Percentiles rank a stretch among this genome's conserved stretches.
These are phyloP conservation scores for Delonix regia DNA, from an alignment of 306 rosid genomes.

Conservation along the genomic window DNA sequence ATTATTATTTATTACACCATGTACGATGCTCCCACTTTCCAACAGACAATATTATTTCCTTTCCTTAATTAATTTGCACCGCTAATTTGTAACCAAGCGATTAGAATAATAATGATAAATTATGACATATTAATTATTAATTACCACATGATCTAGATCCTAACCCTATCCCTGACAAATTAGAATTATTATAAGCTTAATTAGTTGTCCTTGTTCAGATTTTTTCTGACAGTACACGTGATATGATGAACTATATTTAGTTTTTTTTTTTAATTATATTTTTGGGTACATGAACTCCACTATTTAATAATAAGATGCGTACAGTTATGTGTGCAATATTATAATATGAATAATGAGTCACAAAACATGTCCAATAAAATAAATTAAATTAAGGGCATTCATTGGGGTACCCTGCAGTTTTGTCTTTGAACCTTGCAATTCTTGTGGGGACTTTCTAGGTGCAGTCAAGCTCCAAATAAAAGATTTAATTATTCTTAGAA, in stretches of 20 bases:
- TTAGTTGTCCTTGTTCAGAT: constrained; percentile 11
- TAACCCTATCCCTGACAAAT: neutral
- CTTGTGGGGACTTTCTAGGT: neutral
- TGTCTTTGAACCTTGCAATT: neutral
- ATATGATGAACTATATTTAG: neutral
- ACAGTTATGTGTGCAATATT: neutral
- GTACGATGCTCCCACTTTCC: neutral
- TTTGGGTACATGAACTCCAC: constrained; percentile 1
- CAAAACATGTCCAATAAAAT: neutral
- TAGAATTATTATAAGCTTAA: neutral
- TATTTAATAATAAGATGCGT: neutral
- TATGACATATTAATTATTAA: neutral
- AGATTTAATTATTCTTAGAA: too few species aligned
- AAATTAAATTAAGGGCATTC: neutral
- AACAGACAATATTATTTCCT: neutral
- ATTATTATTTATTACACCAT: neutral
- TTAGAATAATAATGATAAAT: neutral
- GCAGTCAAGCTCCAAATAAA: too few species aligned
- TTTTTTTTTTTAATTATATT: neutral
- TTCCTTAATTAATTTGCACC: constrained; percentile 7
- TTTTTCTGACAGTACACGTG: constrained; percentile 33
- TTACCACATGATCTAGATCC: constrained; percentile 1
- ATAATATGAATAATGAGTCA: neutral
- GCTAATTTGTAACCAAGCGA: neutral
- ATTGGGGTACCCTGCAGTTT: neutral